A percentile compares a stretch with the other conserved stretches of the same genome.
These are phyloP conservation scores for Bipolaris sorokiniana DNA, from an alignment of 2,329 filamentous ascomycete genomes.

Conservation along the genomic window DNA sequence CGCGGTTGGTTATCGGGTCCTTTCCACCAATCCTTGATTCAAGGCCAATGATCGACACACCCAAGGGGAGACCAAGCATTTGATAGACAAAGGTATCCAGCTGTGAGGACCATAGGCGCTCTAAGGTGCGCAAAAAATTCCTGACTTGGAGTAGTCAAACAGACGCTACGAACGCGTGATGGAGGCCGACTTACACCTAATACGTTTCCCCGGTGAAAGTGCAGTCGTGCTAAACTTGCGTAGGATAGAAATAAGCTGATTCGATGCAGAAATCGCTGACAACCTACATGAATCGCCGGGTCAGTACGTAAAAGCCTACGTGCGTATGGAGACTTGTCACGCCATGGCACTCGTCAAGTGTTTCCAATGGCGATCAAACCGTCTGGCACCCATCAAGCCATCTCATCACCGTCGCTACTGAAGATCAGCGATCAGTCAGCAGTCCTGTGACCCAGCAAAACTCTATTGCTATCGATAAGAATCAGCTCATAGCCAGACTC, in stretches of 20 bases:
- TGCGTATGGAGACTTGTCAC: no score
- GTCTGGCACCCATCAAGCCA: no score
- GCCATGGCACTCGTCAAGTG: no score
- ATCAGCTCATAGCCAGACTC: no score
- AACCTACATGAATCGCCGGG: not conserved
- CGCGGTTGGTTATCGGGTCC: slow-evolving; percentile 8
- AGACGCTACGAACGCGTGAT: not conserved
- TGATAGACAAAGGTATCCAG: not conserved
- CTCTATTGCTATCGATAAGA: slow-evolving; percentile 11
- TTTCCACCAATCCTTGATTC: slow-evolving; percentile 8
- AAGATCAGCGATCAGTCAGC: slow-evolving; percentile 1
- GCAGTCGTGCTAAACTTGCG: not conserved
- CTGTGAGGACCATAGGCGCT: not conserved
- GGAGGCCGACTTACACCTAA: not conserved
- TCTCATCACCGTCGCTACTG: not conserved
- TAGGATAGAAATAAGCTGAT: not conserved
- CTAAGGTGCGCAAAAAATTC: not conserved
- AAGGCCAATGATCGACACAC: slow-evolving; percentile 7
- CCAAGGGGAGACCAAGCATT: not conserved
- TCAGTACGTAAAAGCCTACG: no score
- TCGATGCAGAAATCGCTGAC: not conserved
- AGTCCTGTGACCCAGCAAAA: slow-evolving; percentile 12
- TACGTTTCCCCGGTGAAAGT: not conserved
- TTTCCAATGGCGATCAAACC: no score
- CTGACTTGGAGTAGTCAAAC: not conserved